Evolutionary conservation across 208 protist genomes (phyloP).

Genomic region (Crithidia fasciculata): DNA sequence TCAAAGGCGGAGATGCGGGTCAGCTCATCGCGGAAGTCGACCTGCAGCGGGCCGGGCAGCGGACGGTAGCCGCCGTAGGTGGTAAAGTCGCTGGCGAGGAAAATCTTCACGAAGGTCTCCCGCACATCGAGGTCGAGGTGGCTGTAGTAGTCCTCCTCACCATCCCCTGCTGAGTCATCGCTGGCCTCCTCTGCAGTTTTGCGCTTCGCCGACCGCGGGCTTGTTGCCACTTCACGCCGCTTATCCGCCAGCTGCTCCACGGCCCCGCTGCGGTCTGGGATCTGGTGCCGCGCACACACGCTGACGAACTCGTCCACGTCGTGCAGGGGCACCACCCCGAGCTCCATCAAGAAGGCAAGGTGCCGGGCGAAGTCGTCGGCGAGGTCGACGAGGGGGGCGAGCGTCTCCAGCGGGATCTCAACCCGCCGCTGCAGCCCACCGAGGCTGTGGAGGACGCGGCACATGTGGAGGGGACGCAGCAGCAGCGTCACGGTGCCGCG

Average conservation of each 20-base stretch:
- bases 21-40: constrained; percentile 74
- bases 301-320: constrained; percentile 62
- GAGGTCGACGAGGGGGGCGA: constrained; percentile 56
- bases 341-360: constrained; percentile 44
- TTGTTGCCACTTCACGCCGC: constrained; percentile 23
- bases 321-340: constrained; percentile 53
- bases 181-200: background rate
- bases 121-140: constrained; percentile 78
- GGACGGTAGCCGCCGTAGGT: constrained; percentile 64
- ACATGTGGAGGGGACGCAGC: constrained; percentile 74
- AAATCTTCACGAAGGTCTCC: constrained; percentile 60
- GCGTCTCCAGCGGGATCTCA: constrained; percentile 56
- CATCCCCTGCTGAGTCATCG: background rate
- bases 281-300: constrained; percentile 45
- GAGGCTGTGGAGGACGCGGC: constrained; percentile 39
- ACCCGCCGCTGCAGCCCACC: constrained; percentile 44
- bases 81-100: constrained; percentile 54
- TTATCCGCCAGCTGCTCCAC: constrained; percentile 33
- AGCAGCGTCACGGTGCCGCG: constrained; percentile 15
- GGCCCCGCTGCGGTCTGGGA: constrained; percentile 53
- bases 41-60: constrained; percentile 60
- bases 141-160: constrained; percentile 57
- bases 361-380: constrained; percentile 64
- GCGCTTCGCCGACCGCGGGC: background rate
- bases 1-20: constrained; percentile 59